Evolutionary conservation across 306 rosid species (phyloP).

Genomic region (Senna siamea): DNA sequence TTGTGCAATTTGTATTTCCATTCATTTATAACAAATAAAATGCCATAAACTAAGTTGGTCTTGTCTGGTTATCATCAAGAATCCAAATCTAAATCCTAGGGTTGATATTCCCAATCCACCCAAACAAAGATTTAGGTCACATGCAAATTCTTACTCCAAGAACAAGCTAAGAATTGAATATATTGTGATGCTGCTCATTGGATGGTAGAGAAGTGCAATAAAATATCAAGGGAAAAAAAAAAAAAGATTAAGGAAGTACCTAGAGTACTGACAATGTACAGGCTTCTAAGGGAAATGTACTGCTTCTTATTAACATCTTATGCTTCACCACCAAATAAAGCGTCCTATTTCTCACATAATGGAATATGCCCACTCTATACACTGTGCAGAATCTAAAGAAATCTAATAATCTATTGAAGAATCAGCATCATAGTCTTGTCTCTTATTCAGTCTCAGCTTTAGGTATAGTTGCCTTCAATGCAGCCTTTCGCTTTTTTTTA

Average conservation of each 20-base stretch:
- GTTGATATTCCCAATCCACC: background rate
- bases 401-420: constrained; percentile 30
- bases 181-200: constrained; percentile 4
- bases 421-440: constrained; percentile 33
- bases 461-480: constrained; percentile 34
- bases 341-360: constrained; percentile 34
- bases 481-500: constrained; percentile 51
- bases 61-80: background rate
- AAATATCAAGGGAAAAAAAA: background rate
- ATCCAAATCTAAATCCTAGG: background rate
- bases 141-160: constrained; percentile 15
- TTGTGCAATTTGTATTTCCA: background rate
- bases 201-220: constrained; percentile 6
- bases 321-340: constrained; percentile 40
- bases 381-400: constrained; percentile 47
- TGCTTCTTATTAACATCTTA: constrained; percentile 24
- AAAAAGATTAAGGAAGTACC: constrained; percentile 19
- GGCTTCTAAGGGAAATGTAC: background rate
- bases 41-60: background rate
- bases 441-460: constrained; percentile 39
- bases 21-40: background rate
- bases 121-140: background rate
- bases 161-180: constrained; percentile 27
- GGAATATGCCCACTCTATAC: constrained; percentile 42
- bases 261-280: constrained; percentile 27